Base-by-base conservation (phyloP, 2,329 filamentous ascomycete genomes). In the Stagonosporopsis rhizophila region DNA sequence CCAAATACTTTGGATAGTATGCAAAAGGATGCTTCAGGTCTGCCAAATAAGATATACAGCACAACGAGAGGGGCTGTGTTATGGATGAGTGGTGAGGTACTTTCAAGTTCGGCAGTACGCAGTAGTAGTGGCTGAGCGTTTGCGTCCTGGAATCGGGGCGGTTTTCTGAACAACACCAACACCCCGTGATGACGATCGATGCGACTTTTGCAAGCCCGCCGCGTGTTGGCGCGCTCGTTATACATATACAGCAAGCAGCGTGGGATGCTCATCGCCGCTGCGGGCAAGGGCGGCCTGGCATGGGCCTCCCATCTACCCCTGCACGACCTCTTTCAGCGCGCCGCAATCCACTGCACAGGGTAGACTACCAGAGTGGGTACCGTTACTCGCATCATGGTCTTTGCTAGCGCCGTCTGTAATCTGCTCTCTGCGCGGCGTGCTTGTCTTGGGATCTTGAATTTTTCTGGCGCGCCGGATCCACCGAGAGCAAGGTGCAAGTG, bases 201-300 rank as follows among this genome's bases (percentile, higher is more conserved):
- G 11, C 35, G 20, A 38, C 17, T 44, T 32, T 47, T 38, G 41
- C 47, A 27, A 46, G 37, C 42, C 46, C 20, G 53, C 53, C 53
- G 53, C 53, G 53, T 50, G 27, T 44, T 20, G 44, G 52, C 45
- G 44, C 45, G 32, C 41, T 46, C 34, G 19, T 52, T 47, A 42
- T 56, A 56, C 53, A 56, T 52, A 51, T 56, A 52, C 46, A 47
- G 42, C 53, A 47, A 34, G 23, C 47, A 40, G 53, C 48, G 53
- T 52, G 47, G 55, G 44, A 61, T 65, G 45, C 50, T 51, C 51
- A 23, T 20, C 42, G 46, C 53, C 46, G 51, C 55, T 39, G 60
- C 64, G 63, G 64, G 35, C 59, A 66, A 67, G 59, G 64, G 64
- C 64, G 61, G 64, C 61, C 46, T 56, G 55, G 30, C 41, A 54